phyloP scores from a whole-genome alignment of 2,329 filamentous ascomycete genomes.

The Cordyceps tenuipes region DNA sequence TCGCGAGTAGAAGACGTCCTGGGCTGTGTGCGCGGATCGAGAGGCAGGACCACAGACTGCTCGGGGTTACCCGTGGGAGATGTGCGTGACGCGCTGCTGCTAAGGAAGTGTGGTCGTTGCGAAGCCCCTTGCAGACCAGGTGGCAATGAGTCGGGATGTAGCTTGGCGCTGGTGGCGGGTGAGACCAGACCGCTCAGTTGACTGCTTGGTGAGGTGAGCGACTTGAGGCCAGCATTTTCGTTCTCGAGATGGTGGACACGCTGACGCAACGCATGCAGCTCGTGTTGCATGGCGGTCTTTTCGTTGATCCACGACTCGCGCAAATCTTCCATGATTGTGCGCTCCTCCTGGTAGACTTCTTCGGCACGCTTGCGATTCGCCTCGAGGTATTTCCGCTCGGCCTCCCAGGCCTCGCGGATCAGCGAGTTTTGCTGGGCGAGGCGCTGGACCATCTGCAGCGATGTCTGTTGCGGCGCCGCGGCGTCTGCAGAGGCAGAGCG shows the following conservation, averaged over 20 bases:
- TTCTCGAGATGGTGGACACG: slow-evolving; percentile 28
- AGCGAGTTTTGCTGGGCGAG: slow-evolving; percentile 34
- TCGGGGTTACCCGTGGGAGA: slow-evolving; percentile 29
- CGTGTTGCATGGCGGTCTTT: slow-evolving; percentile 31
- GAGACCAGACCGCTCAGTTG: slow-evolving; percentile 24
- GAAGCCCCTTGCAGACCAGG: slow-evolving; percentile 27
- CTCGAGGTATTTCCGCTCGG: slow-evolving; percentile 45
- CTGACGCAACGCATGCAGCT: slow-evolving; percentile 34
- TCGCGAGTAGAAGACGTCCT: slow-evolving; percentile 27
- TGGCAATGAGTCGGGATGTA: slow-evolving; percentile 20
- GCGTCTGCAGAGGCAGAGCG: slow-evolving; percentile 22
- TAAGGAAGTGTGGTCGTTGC: slow-evolving; percentile 27
- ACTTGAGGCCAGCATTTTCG: slow-evolving; percentile 28
- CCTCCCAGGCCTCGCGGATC: slow-evolving; percentile 43
- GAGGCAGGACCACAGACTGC: slow-evolving; percentile 29
- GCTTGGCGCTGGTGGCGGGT: background rate
- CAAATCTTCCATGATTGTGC: slow-evolving; percentile 44
- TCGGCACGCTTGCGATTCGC: slow-evolving; percentile 45
- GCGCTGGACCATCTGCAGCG: slow-evolving; percentile 30
- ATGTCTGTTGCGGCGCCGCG: slow-evolving; percentile 19
- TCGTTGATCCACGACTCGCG: slow-evolving; percentile 38
- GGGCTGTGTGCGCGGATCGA: slow-evolving; percentile 38
- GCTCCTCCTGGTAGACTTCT: slow-evolving; percentile 48
- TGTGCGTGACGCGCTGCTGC: slow-evolving; percentile 23
- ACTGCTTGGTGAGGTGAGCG: slow-evolving; percentile 22